Base-by-base conservation (phyloP, 441 rosid genomes). In the Jatropha podagrica region DNA sequence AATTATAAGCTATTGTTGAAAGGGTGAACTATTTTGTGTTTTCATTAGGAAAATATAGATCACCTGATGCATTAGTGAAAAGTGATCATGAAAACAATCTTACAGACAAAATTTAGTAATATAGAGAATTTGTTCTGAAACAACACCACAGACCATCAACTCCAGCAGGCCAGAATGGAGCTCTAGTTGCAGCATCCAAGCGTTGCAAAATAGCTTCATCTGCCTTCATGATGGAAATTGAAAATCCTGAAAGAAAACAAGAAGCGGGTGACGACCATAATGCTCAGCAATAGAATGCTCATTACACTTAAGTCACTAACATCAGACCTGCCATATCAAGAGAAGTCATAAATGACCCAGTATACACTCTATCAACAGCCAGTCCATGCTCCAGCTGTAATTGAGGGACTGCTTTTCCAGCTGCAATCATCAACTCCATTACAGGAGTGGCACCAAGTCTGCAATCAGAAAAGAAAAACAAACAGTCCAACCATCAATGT, bases 301-400 rank as follows among this genome's bases (percentile, higher is more conserved):
- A 55, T 54, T 6, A 7, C 10, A 44, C 48, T 48, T 26, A 51
- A 69, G 63, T 62, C 74, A 58, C 75, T 69, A 78, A 5, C 0
- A 44, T 69, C 85, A 79, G 86, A 96, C 99, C 99, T 82, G 97
- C 94, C 99, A 96, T 94, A 74, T 96, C 98, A 79, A 94, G 97
- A 71, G 98, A 96, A 77, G 99, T 92, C 98, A 94, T 91, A 83
- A 96, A 94, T 81, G 94, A 87, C 71, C 99, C 97, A 13, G 98
- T 89, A 68, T 96, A 96, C 73, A 96, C 99, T 88, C 99, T 92
- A 80, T 96, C 97, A 78, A 94, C 96, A 71, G 98, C 97, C 68
- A 96, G 86, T 74, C 98, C 99, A 80, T 94, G 97, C 75, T 94
- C 96, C 79, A 96, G 83, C 87, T 96, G 98, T 87, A 96, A 80